Conservation (phyloP, 2,329 filamentous ascomycete genomes). For the Pseudomassariella vexata region DNA sequence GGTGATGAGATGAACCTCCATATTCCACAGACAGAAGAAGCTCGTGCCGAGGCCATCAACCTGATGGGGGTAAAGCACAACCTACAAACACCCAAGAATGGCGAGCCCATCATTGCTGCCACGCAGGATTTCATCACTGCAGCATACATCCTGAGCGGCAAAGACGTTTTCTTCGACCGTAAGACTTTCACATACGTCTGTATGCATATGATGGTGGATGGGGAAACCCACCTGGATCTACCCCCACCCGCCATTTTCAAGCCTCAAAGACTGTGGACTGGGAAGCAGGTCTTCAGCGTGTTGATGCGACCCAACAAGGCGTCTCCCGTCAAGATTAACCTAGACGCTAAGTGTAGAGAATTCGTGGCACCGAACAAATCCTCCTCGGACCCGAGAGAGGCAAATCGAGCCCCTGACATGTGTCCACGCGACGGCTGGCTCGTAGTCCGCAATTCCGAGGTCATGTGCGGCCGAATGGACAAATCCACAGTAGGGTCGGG, state of each 20-base stretch:
- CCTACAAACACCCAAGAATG: slow-evolving; percentile 91
- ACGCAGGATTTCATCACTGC: slow-evolving; percentile 99
- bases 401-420: slow-evolving; percentile 55
- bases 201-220: slow-evolving; percentile 90
- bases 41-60: slow-evolving; percentile 87
- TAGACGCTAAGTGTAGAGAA: slow-evolving; percentile 87
- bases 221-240: slow-evolving; percentile 70
- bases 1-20: slow-evolving; percentile 99
- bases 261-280: slow-evolving; percentile 86
- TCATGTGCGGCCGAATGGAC: slow-evolving; percentile 98
- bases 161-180: slow-evolving; percentile 88
- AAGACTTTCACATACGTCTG: slow-evolving; percentile 85
- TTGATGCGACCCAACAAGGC: slow-evolving; percentile 82
- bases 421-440: slow-evolving; percentile 86
- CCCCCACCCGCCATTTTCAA: slow-evolving; percentile 84
- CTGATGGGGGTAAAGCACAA: slow-evolving; percentile 99
- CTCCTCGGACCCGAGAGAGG: slow-evolving; percentile 42
- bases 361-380: slow-evolving; percentile 47
- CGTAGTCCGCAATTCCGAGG: slow-evolving; percentile 90
- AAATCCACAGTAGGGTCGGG: slow-evolving; percentile 95
- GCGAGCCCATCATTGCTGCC: slow-evolving; percentile 96
- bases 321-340: slow-evolving; percentile 79
- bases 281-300: slow-evolving; percentile 92
- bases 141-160: slow-evolving; percentile 83
- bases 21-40: slow-evolving; percentile 96